phyloP scores from a whole-genome alignment of 2,329 filamentous ascomycete species.

The Talaromyces marneffei region DNA sequence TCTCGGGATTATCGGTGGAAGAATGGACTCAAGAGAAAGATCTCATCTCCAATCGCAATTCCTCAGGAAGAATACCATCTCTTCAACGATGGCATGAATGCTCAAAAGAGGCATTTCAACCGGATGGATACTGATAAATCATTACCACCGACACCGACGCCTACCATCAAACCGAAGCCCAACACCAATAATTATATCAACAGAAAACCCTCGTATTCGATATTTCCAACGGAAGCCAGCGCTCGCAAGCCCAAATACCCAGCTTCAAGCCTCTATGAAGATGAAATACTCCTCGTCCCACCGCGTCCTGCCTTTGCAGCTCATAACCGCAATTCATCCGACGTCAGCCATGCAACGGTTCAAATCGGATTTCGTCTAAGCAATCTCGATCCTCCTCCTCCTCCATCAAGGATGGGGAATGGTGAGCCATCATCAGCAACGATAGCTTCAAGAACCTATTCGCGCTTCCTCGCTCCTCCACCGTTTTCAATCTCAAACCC shows the following conservation, averaged over 20 bases:
- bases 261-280: conserved; percentile 15
- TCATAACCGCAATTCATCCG: conserved; percentile 21
- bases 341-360: conserved; percentile 22
- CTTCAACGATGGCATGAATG: background rate
- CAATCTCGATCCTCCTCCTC: conserved; percentile 11
- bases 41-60: conserved; percentile 5
- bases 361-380: conserved; percentile 26
- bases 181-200: background rate
- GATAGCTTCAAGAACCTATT: background rate
- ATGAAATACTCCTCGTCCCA: conserved; percentile 16
- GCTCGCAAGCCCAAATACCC: conserved; percentile 10
- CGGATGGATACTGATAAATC: conserved; percentile 13
- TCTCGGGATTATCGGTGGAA: background rate
- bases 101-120: background rate
- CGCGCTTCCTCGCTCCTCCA: background rate
- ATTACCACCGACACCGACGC: conserved; percentile 14
- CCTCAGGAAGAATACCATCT: background rate
- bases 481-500: background rate
- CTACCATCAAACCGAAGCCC: conserved; percentile 1
- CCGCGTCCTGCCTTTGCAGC: conserved; percentile 17
- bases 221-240: conserved; percentile 18
- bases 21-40: background rate
- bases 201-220: conserved; percentile 18
- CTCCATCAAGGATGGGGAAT: background rate
- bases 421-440: background rate